These are phyloP conservation scores for Penicillium hordei DNA, from an alignment of 2,329 filamentous ascomycete species.

Conservation along the genomic window DNA sequence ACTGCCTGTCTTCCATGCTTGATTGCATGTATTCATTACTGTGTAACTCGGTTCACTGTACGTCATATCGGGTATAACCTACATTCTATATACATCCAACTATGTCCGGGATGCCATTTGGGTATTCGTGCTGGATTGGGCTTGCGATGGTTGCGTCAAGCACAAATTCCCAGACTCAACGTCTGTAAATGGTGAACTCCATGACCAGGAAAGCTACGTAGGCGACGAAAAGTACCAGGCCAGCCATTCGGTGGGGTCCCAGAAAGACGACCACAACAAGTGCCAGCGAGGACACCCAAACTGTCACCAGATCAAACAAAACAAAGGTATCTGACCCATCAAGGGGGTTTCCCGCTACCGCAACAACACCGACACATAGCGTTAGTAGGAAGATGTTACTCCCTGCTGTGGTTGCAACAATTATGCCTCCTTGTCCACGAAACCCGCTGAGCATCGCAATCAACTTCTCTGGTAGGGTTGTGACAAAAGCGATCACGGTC, in stretches of 20 bases:
- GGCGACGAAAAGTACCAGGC: conserved; percentile 29
- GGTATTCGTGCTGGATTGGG: not conserved
- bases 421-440: conserved; percentile 50
- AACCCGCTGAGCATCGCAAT: conserved; percentile 51
- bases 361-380: conserved; percentile 46
- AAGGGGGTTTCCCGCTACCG: conserved; percentile 9
- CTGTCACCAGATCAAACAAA: conserved; percentile 26
- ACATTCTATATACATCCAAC: not conserved
- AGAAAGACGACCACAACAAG: conserved; percentile 20
- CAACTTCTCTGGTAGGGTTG: conserved; percentile 56
- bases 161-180: not conserved
- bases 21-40: not conserved
- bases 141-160: not conserved
- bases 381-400: conserved; percentile 58
- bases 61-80: not conserved
- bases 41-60: not conserved
- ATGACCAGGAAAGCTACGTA: conserved; percentile 39
- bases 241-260: conserved; percentile 15
- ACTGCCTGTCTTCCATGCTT: conserved; percentile 8
- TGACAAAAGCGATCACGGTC: conserved; percentile 52
- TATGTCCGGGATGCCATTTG: not conserved
- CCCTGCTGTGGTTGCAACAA: conserved; percentile 55
- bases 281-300: conserved; percentile 22
- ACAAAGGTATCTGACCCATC: conserved; percentile 18
- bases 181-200: conserved; percentile 30